Percentiles rank a stretch among this genome's conserved stretches.
These are phyloP conservation scores for Scedosporium apiospermum DNA, from an alignment of 2,329 filamentous ascomycete genomes.

Conservation along the genomic window DNA sequence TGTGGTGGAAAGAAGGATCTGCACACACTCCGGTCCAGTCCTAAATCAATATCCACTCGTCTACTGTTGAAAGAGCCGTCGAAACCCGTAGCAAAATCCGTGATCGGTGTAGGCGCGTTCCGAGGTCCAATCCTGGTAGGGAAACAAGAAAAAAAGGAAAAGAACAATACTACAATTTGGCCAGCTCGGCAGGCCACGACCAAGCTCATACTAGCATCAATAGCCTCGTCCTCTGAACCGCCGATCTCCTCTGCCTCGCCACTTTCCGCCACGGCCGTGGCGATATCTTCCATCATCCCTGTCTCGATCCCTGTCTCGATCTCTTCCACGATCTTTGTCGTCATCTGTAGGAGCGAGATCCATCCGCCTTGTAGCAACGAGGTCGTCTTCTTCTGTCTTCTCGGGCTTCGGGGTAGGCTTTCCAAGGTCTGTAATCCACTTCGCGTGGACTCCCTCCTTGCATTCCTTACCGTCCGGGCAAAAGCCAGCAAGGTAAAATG, in stretches of 20 bases:
- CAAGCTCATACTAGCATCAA: background rate
- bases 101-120: no score
- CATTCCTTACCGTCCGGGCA: slow-evolving; percentile 75
- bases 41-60: no score
- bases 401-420: slow-evolving; percentile 63
- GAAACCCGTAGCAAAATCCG: no score
- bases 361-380: slow-evolving; percentile 18
- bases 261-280: slow-evolving; percentile 24
- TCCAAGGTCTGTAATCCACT: slow-evolving; percentile 68
- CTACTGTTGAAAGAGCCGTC: no score
- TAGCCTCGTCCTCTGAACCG: slow-evolving; percentile 17
- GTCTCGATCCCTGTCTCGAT: slow-evolving; percentile 15
- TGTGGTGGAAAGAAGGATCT: no score
- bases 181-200: no score
- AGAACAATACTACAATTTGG: no score
- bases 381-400: slow-evolving; percentile 47
- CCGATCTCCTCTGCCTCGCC: slow-evolving; percentile 20
- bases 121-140: no score
- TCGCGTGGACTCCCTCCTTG: slow-evolving; percentile 71
- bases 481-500: slow-evolving; percentile 86
- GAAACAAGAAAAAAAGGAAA: no score
- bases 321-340: slow-evolving; percentile 24
- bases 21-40: no score
- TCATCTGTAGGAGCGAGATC: slow-evolving; percentile 22
- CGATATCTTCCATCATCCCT: slow-evolving; percentile 18